A percentile compares a stretch with the other conserved stretches of the same genome.
Evolutionary conservation across 2,329 filamentous ascomycete genomes (phyloP).

Genomic region (Colletotrichum simmondsii): DNA sequence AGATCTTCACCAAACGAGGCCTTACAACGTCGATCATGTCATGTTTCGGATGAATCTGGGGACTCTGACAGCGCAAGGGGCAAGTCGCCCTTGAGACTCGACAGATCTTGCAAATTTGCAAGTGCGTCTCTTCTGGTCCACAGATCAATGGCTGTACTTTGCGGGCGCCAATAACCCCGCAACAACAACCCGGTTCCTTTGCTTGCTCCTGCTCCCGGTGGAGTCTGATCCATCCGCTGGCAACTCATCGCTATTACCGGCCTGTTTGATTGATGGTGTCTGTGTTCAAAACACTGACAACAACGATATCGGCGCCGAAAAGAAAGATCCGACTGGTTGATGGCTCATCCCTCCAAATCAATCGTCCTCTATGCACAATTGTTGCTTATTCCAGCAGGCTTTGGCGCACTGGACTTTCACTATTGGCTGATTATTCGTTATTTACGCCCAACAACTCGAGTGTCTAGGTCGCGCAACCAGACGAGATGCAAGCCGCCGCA

Average conservation of each 20-base stretch:
- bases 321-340: not conserved
- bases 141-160: not conserved
- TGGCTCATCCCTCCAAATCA: not conserved
- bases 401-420: not conserved
- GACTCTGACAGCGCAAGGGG: not conserved
- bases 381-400: conserved; percentile 20
- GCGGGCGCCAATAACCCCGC: not conserved
- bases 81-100: not conserved
- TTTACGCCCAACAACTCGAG: not conserved
- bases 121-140: conserved; percentile 5
- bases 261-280: not conserved
- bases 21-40: conserved; percentile 7
- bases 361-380: not conserved
- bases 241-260: not conserved
- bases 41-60: conserved; percentile 7
- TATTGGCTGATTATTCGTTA: not conserved
- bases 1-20: not conserved
- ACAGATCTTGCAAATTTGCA: not conserved
- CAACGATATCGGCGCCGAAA: not conserved
- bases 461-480: not conserved
- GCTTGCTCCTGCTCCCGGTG: not conserved
- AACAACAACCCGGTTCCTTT: not conserved
- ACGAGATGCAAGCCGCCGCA: conserved; percentile 27
- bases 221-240: conserved; percentile 18
- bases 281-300: not conserved